A percentile compares a stretch with the other conserved stretches of the same genome.
These are phyloP conservation scores for Apophysomyces sp. DNA, from an alignment of 371 early-diverging fungal species.

Conservation along the genomic window DNA sequence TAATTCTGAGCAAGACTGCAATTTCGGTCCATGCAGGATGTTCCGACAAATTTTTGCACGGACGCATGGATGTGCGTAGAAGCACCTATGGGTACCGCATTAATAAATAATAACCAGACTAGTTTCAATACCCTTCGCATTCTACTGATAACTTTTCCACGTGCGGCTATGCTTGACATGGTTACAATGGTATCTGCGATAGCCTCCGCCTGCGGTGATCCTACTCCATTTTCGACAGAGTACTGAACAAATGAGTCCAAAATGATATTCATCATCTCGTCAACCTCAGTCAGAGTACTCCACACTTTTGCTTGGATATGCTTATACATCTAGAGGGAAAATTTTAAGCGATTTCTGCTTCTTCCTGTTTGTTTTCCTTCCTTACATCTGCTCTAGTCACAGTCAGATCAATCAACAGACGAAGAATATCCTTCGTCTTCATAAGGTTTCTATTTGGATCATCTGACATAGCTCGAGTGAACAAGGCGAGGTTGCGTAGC, in stretches of 20 bases:
- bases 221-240: slow-evolving; percentile 76
- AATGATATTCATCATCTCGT: slow-evolving; percentile 73
- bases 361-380: slow-evolving; percentile 63
- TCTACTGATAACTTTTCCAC: slow-evolving; percentile 74
- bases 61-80: slow-evolving; percentile 62
- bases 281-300: slow-evolving; percentile 70
- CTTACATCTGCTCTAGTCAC: slow-evolving; percentile 65
- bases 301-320: slow-evolving; percentile 82
- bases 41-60: slow-evolving; percentile 60
- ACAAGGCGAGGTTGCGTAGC: slow-evolving; percentile 73
- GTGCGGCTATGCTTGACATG: slow-evolving; percentile 67
- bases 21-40: slow-evolving; percentile 87
- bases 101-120: background rate
- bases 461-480: slow-evolving; percentile 25
- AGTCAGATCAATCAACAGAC: slow-evolving; percentile 74
- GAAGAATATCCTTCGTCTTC: slow-evolving; percentile 71
- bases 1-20: slow-evolving; percentile 76
- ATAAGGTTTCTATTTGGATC: slow-evolving; percentile 25
- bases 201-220: slow-evolving; percentile 75
- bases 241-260: slow-evolving; percentile 74
- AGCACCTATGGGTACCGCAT: slow-evolving; percentile 25
- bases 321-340: slow-evolving; percentile 55
- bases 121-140: slow-evolving; percentile 59
- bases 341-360: background rate
- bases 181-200: slow-evolving; percentile 82